These are phyloP conservation scores for Mycosarcoma maydis DNA, from an alignment of 1,284 basidiomycete genomes.

Conservation along the genomic window DNA sequence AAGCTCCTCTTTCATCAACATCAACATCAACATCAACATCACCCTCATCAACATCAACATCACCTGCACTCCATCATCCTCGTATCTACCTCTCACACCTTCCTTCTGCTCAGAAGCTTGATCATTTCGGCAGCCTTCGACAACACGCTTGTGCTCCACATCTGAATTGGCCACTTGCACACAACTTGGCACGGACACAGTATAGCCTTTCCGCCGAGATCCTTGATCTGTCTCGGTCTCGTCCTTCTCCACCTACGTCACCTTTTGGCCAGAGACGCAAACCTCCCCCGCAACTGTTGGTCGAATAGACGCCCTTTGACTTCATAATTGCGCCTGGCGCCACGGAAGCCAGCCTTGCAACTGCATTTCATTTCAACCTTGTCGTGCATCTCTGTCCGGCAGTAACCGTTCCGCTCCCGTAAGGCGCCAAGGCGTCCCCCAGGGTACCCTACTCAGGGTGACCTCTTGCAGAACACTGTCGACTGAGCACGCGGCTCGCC, in stretches of 20 bases:
- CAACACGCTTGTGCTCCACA: too few species aligned
- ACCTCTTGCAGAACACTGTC: slow-evolving; percentile 3
- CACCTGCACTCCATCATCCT: slow-evolving; percentile 1
- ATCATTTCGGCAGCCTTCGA: neutral
- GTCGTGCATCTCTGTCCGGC: neutral
- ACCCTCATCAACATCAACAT: slow-evolving; percentile 1
- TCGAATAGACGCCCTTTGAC: too few species aligned
- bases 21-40: neutral
- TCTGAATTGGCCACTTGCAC: too few species aligned
- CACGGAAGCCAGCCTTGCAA: neutral
- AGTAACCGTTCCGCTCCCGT: neutral
- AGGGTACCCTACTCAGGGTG: slow-evolving; percentile 7
- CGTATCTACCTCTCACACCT: neutral
- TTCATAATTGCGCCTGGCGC: too few species aligned
- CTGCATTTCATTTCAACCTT: slow-evolving; percentile 9
- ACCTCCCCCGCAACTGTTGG: too few species aligned
- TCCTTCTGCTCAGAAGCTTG: neutral
- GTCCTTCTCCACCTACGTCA: too few species aligned
- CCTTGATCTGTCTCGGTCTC: too few species aligned
- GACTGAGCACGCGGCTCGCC: slow-evolving; percentile 5
- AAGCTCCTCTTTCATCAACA: neutral
- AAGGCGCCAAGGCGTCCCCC: neutral
- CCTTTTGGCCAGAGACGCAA: too few species aligned
- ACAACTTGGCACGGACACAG: neutral
- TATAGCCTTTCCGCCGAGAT: too few species aligned